phyloP scores from a whole-genome alignment of 2,329 filamentous ascomycete species.

The Xylariaceae sp. region DNA sequence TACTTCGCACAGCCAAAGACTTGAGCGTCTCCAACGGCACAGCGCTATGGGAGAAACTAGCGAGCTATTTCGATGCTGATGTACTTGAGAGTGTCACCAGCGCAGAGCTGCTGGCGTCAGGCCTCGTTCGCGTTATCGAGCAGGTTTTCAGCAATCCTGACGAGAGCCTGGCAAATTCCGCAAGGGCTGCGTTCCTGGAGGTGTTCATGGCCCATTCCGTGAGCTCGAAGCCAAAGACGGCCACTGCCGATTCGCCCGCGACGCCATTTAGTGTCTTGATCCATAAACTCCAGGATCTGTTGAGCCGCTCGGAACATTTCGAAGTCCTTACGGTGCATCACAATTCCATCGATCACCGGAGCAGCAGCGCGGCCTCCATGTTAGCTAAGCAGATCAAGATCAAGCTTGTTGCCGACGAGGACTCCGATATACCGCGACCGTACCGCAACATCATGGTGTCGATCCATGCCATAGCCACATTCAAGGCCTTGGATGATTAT shows the following conservation, averaged over 20 bases:
- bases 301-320: slow-evolving; percentile 96
- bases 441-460: slow-evolving; percentile 97
- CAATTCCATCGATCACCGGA: slow-evolving; percentile 82
- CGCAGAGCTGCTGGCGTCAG: slow-evolving; percentile 85
- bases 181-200: slow-evolving; percentile 79
- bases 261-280: slow-evolving; percentile 89
- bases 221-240: slow-evolving; percentile 59
- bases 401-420: slow-evolving; percentile 81
- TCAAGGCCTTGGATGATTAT: slow-evolving; percentile 95
- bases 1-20: slow-evolving; percentile 45
- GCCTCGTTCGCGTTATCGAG: slow-evolving; percentile 78
- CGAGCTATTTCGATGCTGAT: slow-evolving; percentile 81
- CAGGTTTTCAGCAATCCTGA: slow-evolving; percentile 73
- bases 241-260: slow-evolving; percentile 61
- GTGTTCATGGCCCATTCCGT: slow-evolving; percentile 81
- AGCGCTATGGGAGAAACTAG: slow-evolving; percentile 67
- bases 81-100: slow-evolving; percentile 91
- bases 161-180: slow-evolving; percentile 55
- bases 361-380: slow-evolving; percentile 91
- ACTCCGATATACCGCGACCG: slow-evolving; percentile 78
- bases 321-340: slow-evolving; percentile 95
- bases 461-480: slow-evolving; percentile 96
- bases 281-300: slow-evolving; percentile 88
- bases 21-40: slow-evolving; percentile 48
- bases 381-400: slow-evolving; percentile 91